Conservation (phyloP, 2,329 filamentous ascomycete genomes). For the Thermochaetoides dissita region DNA sequence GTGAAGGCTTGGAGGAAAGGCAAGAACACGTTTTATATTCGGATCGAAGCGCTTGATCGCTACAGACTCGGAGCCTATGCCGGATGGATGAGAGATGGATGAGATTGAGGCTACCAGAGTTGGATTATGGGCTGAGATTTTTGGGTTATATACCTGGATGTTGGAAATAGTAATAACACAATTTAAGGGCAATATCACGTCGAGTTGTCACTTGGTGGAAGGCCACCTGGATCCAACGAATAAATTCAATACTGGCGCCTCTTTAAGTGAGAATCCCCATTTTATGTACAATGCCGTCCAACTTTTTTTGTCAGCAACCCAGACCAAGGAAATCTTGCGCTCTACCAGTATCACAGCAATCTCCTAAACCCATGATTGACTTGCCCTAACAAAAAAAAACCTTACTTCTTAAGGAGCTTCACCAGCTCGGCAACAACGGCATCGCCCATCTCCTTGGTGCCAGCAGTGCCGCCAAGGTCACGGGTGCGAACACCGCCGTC, state of each 20-base stretch:
- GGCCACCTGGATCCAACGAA: neutral
- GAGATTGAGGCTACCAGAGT: no score
- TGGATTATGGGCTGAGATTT: no score
- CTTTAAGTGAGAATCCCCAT: neutral
- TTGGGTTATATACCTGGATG: no score
- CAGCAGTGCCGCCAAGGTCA: slow-evolving; percentile 68
- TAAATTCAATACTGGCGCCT: neutral
- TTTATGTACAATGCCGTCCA: neutral
- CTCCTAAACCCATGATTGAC: no score
- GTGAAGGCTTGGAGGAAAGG: no score
- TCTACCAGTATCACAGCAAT: no score
- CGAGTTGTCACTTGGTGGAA: neutral
- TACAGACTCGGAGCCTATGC: no score
- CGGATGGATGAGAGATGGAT: no score
- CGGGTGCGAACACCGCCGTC: slow-evolving; percentile 66
- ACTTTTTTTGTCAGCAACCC: neutral
- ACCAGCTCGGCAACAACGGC: slow-evolving; percentile 62
- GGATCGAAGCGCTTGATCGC: no score
- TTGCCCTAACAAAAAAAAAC: neutral
- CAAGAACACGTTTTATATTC: no score
- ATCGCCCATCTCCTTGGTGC: slow-evolving; percentile 64
- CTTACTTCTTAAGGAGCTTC: slow-evolving; percentile 42
- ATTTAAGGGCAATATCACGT: no score
- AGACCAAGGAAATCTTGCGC: neutral
- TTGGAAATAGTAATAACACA: no score